Base-by-base conservation (phyloP, 805 yeast genomes). In the Candida silvatica region DNA sequence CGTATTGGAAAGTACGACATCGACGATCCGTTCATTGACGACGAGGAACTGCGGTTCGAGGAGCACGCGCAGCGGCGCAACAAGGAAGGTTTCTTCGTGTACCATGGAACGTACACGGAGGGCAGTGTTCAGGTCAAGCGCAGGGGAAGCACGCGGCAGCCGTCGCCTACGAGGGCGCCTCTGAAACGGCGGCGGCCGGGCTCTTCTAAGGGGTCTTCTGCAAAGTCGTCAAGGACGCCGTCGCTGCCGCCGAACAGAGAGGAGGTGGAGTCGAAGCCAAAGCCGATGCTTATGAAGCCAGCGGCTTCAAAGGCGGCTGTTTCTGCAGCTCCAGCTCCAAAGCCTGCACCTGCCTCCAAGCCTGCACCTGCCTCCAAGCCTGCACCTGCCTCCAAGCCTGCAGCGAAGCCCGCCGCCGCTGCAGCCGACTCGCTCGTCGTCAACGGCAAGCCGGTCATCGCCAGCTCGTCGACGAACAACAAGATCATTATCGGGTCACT, bases 11-110 rank as follows among this genome's bases (percentile, higher is more conserved):
- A 84, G 51, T 92, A 92, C 58, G 98, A 92, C 54, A 66, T 74
- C 32, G 78, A 83, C 40, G 99, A 92, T 57, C 98, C 97, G 2
- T 92, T 92, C 51, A 92, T 92, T 39, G 99, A 92, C 60, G 98
- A 92, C 58, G 73, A 85, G 12, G 99, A 92, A 58, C 63, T 87
- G 46, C 71, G 76, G 38, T 82, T 92, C 82, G 98, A 92, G 58
- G 96, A 88, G 55, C 94, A 83, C 49, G 77, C 94, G 6, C 88
- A 90, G 2, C n/a, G n/a, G n/a, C 77, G 90, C 1, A 87, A 96
- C 1, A 82, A 82, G 44, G 97, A 92, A 51, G 98, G 97, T 2
- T 92, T 88, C 54, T 92, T 90, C 46, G 96, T 92, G 0, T 92
- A 78, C 57, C 84, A 87, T 64, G 99, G 99, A 0, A 94, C 95